Evolutionary conservation across 257 asterid species (phyloP).

Genomic region (Lycium ferocissimum): DNA sequence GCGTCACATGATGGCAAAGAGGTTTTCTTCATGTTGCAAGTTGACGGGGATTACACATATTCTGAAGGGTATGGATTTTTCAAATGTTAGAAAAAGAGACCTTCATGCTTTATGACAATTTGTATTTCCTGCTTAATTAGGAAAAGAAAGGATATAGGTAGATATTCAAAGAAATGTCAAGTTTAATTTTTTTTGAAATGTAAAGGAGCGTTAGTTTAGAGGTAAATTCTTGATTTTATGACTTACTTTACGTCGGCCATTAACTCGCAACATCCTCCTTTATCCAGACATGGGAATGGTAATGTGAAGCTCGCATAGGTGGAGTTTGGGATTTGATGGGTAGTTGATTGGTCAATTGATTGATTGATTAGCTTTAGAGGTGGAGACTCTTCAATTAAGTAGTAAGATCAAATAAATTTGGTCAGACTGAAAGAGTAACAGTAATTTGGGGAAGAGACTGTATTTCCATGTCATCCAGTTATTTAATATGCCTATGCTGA

Average conservation of each 20-base stretch:
- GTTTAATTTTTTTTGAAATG: neutral
- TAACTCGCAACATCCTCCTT: neutral
- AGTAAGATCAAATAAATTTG: neutral
- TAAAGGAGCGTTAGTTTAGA: neutral
- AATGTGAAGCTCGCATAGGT: neutral
- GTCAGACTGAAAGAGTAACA: neutral
- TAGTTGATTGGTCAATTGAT: neutral
- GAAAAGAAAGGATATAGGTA: neutral
- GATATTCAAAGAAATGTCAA: slow-evolving; percentile 1
- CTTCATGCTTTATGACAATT: slow-evolving; percentile 18
- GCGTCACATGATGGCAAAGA: slow-evolving; percentile 68
- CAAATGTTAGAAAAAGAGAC: neutral
- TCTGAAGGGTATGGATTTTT: slow-evolving; percentile 53
- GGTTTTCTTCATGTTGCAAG: slow-evolving; percentile 64
- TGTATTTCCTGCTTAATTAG: neutral
- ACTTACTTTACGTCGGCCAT: neutral
- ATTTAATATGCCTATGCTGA: neutral
- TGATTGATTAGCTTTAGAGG: neutral
- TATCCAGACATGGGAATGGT: neutral
- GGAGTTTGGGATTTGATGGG: neutral
- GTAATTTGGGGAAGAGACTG: neutral
- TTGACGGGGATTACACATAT: slow-evolving; percentile 62
- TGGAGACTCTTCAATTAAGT: neutral
- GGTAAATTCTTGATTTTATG: slow-evolving; percentile 5
- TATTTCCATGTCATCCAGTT: slow-evolving; percentile 8